Evolutionary conservation across 495 filamentous ascomycete species (phyloP), one percentile per base, ranked within the genome.

Genomic region (Annulohypoxylon stygium): DNA sequence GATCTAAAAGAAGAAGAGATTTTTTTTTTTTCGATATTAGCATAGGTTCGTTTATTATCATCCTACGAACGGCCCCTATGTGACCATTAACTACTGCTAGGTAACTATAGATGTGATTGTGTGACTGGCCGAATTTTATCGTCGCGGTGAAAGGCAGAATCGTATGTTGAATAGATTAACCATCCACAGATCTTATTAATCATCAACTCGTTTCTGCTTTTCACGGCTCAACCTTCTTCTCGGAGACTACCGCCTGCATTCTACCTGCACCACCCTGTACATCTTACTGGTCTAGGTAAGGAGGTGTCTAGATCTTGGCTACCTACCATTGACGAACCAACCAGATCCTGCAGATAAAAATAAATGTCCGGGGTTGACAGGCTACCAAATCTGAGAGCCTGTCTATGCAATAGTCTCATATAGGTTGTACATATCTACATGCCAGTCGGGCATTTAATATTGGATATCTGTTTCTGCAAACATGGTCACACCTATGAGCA

Each of bases 321-420:
- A 47, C 43, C 43, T 47, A 58, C 43, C 64, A 53, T 37, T 23
- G 11, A 37, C 58, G 48, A 55, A 50, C 51, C 54, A 69, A 57
- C 71, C 55, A 71, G 63, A 61, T 62, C 65, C 63, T 53, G 43
- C 58, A 73, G 70, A 63, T 67, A 67, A 68, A 68, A 73, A 71
- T 71, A 71, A 65, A 67, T 66, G 48, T 63, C 69, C 43, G 57
- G 47, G 57, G 66, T 69, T 47, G 65, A 60, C 41, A 62, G 66
- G 66, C 50, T 34, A 23, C 50, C 30, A 37, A 48, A n/a, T 23
- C 10, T 5, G 2, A 30, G 34, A 43, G 36, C 34, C 50, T 41
- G 55, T 41, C 36, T 25, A 14, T 30, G 30, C 30, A 30, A 30
- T 30, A 30, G 36, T 59, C 18, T 25, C 55, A 47, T 25, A 10